These are phyloP conservation scores for Beauveria pseudobassiana DNA, from an alignment of 2,329 filamentous ascomycete species.

Conservation along the genomic window DNA sequence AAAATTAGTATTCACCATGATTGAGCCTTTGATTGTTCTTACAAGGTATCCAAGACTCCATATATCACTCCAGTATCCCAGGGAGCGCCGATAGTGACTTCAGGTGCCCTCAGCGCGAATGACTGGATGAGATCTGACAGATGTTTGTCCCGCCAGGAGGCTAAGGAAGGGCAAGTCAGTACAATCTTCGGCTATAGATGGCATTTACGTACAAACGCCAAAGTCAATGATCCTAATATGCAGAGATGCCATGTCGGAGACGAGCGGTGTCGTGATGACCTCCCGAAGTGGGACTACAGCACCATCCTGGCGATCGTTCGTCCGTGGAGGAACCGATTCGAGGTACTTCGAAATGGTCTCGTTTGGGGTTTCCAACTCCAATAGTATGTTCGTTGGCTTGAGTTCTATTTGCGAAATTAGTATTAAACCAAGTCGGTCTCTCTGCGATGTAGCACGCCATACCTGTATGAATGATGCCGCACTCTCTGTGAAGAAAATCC, in stretches of 20 bases:
- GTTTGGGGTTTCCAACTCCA: neutral
- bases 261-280: conserved; percentile 2
- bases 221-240: conserved; percentile 11
- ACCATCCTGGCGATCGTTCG: neutral
- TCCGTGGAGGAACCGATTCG: neutral
- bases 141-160: conserved; percentile 18
- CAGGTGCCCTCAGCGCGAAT: conserved; percentile 17
- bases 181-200: neutral
- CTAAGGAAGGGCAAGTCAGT: conserved; percentile 11
- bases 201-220: neutral
- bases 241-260: neutral
- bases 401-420: neutral
- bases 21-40: neutral
- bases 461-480: conserved; percentile 1
- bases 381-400: conserved; percentile 3
- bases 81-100: conserved; percentile 18
- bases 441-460: neutral
- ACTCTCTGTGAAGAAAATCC: conserved; percentile 4
- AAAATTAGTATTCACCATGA: neutral
- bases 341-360: neutral
- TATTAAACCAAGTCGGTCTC: neutral
- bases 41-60: conserved; percentile 18
- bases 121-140: conserved; percentile 19
- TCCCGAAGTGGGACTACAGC: neutral
- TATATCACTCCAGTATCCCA: conserved; percentile 17